Base-by-base conservation (phyloP, 768 basidiomycete species). In the Tricholoma matsutake region DNA sequence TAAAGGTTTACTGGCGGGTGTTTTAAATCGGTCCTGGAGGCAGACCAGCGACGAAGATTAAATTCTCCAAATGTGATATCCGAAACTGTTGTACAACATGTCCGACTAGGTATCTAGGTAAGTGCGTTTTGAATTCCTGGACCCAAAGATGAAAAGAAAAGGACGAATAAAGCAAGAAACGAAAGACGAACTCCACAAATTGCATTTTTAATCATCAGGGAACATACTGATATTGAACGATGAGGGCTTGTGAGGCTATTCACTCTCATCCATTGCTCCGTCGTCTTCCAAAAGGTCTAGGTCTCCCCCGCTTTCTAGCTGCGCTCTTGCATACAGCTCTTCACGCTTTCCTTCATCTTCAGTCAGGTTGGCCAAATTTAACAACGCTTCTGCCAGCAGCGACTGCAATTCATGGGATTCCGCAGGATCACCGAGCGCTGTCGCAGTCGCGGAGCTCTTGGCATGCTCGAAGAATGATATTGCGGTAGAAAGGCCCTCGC, bases 341-440 rank as follows among this genome's bases (percentile, higher is more conserved):
- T 86, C 85, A 34, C 83, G 74, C 61, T 76, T 71, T 43, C 64
- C 67, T 67, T 74, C 75, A 64, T 86, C 82, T 58, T 68, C 65
- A 2, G 84, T 86, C 39, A 88, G 67, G 67, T 86, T 87, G 29
- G 83, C 86, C 18, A 88, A 76, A 41, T 83, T 81, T 45, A 87
- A 60, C 13, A 87, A 72, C 22, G 85, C 83, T 69, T 88, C 86
- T 0, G 79, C 79, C 10, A 86, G 73, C 66, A 83, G 68, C 14
- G 63, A 58, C 25, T 64, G 68, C 57, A 78, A 64, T 63, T 78
- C 75, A 35, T 65, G 51, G 20, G 54, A 53, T 54, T 70, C 68
- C 18, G n/a, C 31, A 16, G 63, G 58, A 7, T 67, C 67, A 13
- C 61, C 57, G 61, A 61, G 52, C 45, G 37, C 62, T 41, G 64